These are phyloP conservation scores for Pyrenula massariospora DNA, from an alignment of 495 filamentous ascomycete species.

Conservation along the genomic window DNA sequence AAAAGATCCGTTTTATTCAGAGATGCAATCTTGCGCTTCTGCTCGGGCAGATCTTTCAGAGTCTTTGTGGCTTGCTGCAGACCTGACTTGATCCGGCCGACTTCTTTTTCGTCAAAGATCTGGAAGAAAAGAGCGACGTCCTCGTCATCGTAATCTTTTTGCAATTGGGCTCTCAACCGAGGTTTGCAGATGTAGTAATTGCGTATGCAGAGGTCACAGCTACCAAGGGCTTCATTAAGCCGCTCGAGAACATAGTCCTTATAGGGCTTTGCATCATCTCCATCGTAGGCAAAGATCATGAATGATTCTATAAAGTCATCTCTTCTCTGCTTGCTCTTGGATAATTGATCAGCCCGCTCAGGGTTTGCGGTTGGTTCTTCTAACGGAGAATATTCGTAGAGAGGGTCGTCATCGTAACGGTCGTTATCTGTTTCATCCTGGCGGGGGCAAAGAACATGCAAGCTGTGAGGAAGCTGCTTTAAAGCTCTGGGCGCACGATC, in stretches of 20 bases:
- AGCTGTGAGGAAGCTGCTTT: conserved; percentile 23
- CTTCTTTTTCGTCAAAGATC: conserved; percentile 44
- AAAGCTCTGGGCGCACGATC: neutral
- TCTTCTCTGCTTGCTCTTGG: conserved; percentile 30
- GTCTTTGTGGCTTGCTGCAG: conserved; percentile 33
- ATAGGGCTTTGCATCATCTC: conserved; percentile 46
- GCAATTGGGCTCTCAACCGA: conserved; percentile 47
- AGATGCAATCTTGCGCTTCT: conserved; percentile 32
- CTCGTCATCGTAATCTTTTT: conserved; percentile 51
- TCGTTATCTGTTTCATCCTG: conserved; percentile 35
- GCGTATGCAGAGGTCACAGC: conserved; percentile 69
- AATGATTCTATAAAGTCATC: conserved; percentile 49
- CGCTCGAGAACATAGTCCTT: conserved; percentile 45
- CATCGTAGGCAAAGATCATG: conserved; percentile 54
- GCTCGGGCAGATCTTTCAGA: conserved; percentile 33
- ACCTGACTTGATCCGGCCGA: conserved; percentile 49
- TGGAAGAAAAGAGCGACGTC: conserved; percentile 44
- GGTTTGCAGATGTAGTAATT: conserved; percentile 67
- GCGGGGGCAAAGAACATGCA: conserved; percentile 38
- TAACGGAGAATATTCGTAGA: conserved; percentile 20
- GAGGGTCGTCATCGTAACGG: conserved; percentile 37
- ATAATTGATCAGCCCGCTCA: conserved; percentile 16
- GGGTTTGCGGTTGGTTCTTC: conserved; percentile 19
- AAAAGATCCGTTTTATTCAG: conserved; percentile 39
- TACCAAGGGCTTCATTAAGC: conserved; percentile 43